These are phyloP conservation scores for Staphylotrichum longicolle DNA, from an alignment of 495 filamentous ascomycete species.

Conservation along the genomic window DNA sequence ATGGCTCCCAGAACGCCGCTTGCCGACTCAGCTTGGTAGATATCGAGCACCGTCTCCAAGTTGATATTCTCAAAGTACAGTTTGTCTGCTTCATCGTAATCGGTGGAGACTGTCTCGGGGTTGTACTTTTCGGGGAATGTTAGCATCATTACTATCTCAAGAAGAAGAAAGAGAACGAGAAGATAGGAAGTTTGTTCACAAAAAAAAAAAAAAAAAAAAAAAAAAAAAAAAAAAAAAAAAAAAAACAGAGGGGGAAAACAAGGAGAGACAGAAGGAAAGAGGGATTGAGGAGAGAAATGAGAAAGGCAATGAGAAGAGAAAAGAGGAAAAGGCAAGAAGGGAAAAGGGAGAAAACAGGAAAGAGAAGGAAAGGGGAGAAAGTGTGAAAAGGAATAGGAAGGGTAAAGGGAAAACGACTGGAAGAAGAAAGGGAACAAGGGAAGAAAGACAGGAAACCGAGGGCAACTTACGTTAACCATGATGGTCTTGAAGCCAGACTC, in stretches of 20 bases:
- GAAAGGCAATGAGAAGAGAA: too few relatives aligned
- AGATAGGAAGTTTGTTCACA: too few relatives aligned
- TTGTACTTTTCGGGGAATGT: conserved; percentile 58
- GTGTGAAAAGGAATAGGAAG: too few relatives aligned
- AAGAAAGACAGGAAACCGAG: background rate
- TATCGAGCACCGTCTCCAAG: conserved; percentile 89
- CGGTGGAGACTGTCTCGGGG: conserved; percentile 90
- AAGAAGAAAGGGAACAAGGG: background rate
- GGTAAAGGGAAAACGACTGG: too few relatives aligned
- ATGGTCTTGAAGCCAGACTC: conserved; percentile 89
- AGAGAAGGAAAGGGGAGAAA: too few relatives aligned
- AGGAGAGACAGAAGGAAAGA: too few relatives aligned
- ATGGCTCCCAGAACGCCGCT: conserved; percentile 94
- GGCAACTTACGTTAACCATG: conserved; percentile 72
- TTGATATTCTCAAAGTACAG: conserved; percentile 98
- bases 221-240: too few relatives aligned
- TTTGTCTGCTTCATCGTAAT: conserved; percentile 94
- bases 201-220: too few relatives aligned
- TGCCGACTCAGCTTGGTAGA: conserved; percentile 85
- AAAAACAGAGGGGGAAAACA: too few relatives aligned
- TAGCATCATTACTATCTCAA: background rate
- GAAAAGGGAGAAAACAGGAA: too few relatives aligned
- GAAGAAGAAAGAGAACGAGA: background rate
- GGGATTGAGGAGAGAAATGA: too few relatives aligned
- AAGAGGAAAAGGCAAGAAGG: too few relatives aligned